These are phyloP conservation scores for Umbilicus rupestris DNA, from an alignment of 164 flowering plant species.

Conservation along the genomic window DNA sequence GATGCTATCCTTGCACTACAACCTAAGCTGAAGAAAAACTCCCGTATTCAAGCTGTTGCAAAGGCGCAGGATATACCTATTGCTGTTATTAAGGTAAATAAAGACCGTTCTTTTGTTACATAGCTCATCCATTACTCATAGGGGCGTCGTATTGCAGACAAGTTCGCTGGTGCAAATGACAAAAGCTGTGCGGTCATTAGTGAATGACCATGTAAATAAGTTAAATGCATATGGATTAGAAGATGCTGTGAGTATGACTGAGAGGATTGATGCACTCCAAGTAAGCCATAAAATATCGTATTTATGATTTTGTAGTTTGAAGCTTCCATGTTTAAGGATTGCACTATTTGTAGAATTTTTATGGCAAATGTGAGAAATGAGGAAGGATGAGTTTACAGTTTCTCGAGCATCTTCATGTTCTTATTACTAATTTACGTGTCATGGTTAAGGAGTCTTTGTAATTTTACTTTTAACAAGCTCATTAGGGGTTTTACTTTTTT, in stretches of 20 bases:
- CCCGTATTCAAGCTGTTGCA: slow-evolving; percentile 72
- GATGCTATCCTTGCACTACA: slow-evolving; percentile 78
- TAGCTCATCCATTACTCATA: neutral
- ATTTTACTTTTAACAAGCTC: neutral
- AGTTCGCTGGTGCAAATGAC: slow-evolving; percentile 57
- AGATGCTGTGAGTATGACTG: slow-evolving; percentile 35
- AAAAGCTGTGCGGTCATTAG: slow-evolving; percentile 50
- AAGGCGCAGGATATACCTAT: slow-evolving; percentile 59
- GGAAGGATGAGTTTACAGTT: neutral
- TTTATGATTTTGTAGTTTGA: neutral
- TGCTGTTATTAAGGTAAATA: slow-evolving; percentile 62
- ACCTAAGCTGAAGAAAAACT: slow-evolving; percentile 76
- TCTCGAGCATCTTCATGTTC: neutral
- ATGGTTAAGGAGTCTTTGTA: neutral
- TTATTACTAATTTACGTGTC: neutral
- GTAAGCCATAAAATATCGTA: slow-evolving; percentile 20
- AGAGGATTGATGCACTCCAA: slow-evolving; percentile 84
- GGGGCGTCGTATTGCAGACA: slow-evolving; percentile 36
- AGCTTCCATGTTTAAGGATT: too few relatives aligned
- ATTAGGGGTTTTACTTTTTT: slow-evolving; percentile 3
- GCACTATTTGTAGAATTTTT: too few relatives aligned
- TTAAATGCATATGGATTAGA: slow-evolving; percentile 28
- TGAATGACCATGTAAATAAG: slow-evolving; percentile 36
- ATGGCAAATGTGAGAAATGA: too few relatives aligned
- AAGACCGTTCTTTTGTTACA: neutral